phyloP scores from a whole-genome alignment of 2,329 filamentous ascomycete genomes.

The Fusarium ambrosium region DNA sequence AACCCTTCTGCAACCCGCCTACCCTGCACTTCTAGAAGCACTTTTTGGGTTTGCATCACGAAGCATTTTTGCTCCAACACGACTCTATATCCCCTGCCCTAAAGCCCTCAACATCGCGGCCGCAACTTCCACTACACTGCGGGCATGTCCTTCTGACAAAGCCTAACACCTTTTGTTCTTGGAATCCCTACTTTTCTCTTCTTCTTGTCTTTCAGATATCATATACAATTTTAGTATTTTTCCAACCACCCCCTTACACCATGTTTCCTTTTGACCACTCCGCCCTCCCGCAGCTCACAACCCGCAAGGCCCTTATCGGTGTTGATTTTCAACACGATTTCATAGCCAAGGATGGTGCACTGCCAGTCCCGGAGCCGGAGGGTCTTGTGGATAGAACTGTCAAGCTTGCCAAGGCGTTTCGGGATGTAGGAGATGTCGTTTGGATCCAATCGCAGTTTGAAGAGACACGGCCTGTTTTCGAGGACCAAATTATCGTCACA shows the following conservation, averaged over 20 bases:
- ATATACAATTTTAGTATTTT: background rate
- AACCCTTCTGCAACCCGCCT: background rate
- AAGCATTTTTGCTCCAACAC: conserved; percentile 29
- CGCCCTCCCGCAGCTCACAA: conserved; percentile 68
- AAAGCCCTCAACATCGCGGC: conserved; percentile 25
- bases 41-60: conserved; percentile 27
- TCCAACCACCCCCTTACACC: conserved; percentile 11
- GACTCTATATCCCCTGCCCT: conserved; percentile 26
- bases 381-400: conserved; percentile 77
- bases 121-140: conserved; percentile 15
- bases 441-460: conserved; percentile 87
- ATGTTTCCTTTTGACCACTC: conserved; percentile 71
- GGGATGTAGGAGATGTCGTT: conserved; percentile 78
- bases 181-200: background rate
- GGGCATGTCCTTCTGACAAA: conserved; percentile 11
- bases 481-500: conserved; percentile 63
- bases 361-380: conserved; percentile 74
- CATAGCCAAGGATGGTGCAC: conserved; percentile 73
- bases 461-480: conserved; percentile 68
- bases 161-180: conserved; percentile 9
- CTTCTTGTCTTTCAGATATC: background rate
- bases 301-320: conserved; percentile 80
- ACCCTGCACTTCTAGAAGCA: conserved; percentile 25
- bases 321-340: conserved; percentile 96
- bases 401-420: conserved; percentile 78